Evolutionary conservation across 2,329 filamentous ascomycete genomes (phyloP), one percentile per base, ranked within the genome.

Genomic region (Beauveria bassiana): DNA sequence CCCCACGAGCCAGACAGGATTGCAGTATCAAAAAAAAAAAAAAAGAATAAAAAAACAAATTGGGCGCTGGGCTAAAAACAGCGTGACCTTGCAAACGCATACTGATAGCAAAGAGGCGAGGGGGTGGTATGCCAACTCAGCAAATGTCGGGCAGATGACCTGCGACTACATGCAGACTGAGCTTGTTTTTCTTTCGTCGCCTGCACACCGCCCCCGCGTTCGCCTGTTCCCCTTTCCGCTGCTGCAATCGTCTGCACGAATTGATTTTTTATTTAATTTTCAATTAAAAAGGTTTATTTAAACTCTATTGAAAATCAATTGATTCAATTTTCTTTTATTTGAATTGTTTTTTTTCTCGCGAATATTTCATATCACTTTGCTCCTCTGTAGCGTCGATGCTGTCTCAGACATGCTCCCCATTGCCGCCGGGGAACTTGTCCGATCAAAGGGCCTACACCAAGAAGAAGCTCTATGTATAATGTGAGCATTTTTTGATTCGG

Each of bases 71-170:
- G 38, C 57, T 40, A 40, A 53, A 60, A 60, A 57, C 52, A 34
- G 53, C 59, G 59, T 61, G 59, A 61, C 59, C 59, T 61, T 61
- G 59, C 52, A 57, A 61, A 61, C 50, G 45, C 51, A 61, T 31
- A 22, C 22, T 22, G 22, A 22, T 22, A 66, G 60, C 60, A 69
- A 51, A 58, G n/a, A 14, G 28, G 46, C 14, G 18, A 22, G 57
- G 64, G 67, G 64, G 67, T 65, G 64, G 65, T 59, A 64, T 71
- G 71, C 71, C 72, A 74, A 62, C 72, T 74, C 72, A 74, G 70
- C 72, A 72, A 65, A 67, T 64, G 62, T 54, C 63, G 64, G 65
- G 70, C 72, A 74, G 72, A 74, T 74, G 72, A 74, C 72, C 72
- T 46, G 22, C 34, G 24, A 56, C 34, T 42, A 51, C 53, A 65